Base-by-base conservation (phyloP, 345 rosid species). In the Nasturtium officinale region DNA sequence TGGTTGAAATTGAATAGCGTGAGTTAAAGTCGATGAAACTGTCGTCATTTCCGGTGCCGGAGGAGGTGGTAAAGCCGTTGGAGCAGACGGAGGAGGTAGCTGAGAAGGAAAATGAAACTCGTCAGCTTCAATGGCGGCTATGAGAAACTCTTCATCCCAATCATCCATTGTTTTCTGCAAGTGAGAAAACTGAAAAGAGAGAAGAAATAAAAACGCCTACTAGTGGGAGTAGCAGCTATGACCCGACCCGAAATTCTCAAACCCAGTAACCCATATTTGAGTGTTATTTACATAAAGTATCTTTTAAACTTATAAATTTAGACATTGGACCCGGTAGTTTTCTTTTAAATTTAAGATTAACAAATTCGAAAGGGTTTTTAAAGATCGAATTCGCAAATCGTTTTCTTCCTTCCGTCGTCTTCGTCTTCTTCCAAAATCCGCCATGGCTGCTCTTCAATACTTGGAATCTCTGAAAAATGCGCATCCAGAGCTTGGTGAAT, bases 371-470 rank as follows among this genome's bases (percentile, higher is more conserved):
- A 33, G 69, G 80, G 67, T 71, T 70, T 65, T 47, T 56, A 58
- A 65, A 65, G 58, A 71, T 71, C 38, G 73, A 57, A 58, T 51
- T 40, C 55, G 25, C 70, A 7, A 18, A 16, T 59, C 20, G 20
- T 58, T 20, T 18, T 46, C 63, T 15, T 37, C 40, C 26, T 21
- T 15, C 11, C 32, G 23, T 37, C 32, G 23, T 37, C 40, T 37
- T 26, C 25, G 25, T 33, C 61, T 2, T 65, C 42, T 7, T 76
- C 80, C 51, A 4, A 58, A 60, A 68, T 47, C 63, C 63, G 45
- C 80, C 79, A 95, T 95, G 99, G 90, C 97, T 46, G 99, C 99
- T 68, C 89, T 96, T 38, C 85, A 89, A 32, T 92, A 92, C 83
- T 75, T 92, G 77, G 98, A 96, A 51, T 69, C 94, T 37, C 83